phyloP scores from a whole-genome alignment of 108 stramenopile species.

The Nitzschia sp. region DNA sequence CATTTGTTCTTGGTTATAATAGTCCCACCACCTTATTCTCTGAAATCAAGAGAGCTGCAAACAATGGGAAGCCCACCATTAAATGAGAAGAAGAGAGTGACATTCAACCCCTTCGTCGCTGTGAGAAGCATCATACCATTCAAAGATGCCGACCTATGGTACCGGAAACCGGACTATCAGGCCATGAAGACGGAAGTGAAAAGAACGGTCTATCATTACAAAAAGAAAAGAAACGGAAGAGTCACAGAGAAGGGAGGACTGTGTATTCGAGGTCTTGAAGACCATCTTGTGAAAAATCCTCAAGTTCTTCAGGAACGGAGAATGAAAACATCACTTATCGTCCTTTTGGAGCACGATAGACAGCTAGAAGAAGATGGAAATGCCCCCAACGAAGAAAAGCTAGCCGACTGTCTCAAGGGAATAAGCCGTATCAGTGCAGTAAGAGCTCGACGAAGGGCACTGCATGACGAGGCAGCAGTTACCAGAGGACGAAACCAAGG shows the following conservation, averaged over 20 bases:
- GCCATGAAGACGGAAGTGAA: background rate
- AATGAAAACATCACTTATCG: background rate
- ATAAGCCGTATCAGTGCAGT: background rate
- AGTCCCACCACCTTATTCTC: too few relatives aligned
- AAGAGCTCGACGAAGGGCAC: background rate
- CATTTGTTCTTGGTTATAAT: too few relatives aligned
- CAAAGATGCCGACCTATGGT: conserved; percentile 1
- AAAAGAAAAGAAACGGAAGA: background rate
- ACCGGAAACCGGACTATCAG: background rate
- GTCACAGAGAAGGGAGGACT: background rate
- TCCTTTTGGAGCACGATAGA: conserved; percentile 1
- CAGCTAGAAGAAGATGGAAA: background rate
- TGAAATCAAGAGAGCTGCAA: too few relatives aligned
- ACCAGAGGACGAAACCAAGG: too few relatives aligned
- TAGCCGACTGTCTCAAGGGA: background rate
- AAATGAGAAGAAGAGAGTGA: too few relatives aligned
- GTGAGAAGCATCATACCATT: background rate
- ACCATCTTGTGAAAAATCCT: background rate
- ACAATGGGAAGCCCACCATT: too few relatives aligned
- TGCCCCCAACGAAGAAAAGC: background rate
- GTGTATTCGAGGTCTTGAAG: background rate
- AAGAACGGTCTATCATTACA: background rate
- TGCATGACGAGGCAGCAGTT: background rate
- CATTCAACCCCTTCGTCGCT: background rate
- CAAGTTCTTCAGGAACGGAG: background rate